Evolutionary conservation across 805 yeast genomes (phyloP).

Genomic region (Candida orba): DNA sequence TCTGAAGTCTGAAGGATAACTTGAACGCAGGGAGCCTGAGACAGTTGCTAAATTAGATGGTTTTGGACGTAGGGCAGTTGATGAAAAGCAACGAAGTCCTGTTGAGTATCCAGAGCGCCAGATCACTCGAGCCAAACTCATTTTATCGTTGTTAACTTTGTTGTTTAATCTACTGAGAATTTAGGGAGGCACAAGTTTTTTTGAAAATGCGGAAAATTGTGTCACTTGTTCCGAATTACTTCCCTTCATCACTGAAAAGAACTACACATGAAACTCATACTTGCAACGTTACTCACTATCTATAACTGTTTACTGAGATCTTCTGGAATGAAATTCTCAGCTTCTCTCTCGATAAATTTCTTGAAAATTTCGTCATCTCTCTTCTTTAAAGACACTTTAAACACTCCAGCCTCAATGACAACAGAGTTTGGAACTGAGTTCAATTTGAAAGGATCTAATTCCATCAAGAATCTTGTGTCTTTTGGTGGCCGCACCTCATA

Average conservation of each 20-base stretch:
- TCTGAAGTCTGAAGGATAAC: constrained; percentile 51
- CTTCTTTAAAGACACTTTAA: constrained; percentile 27
- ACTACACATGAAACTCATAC: no score
- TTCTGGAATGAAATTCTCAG: neutral
- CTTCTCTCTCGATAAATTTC: neutral
- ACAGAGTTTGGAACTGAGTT: constrained; percentile 50
- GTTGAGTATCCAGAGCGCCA: neutral
- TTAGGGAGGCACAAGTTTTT: no score
- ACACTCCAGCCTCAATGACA: constrained; percentile 53
- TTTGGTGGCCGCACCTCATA: constrained; percentile 43
- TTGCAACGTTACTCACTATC: no score
- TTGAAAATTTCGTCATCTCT: constrained; percentile 22
- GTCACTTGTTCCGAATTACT: neutral
- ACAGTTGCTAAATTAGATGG: constrained; percentile 16
- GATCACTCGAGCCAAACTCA: constrained; percentile 2
- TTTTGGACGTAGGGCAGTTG: constrained; percentile 5
- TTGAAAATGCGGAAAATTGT: neutral
- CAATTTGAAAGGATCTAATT: constrained; percentile 41
- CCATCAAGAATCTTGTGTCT: constrained; percentile 29
- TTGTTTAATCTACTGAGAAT: neutral
- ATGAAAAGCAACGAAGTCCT: constrained; percentile 1
- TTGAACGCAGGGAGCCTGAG: constrained; percentile 14
- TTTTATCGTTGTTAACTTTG: neutral
- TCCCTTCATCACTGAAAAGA: no score
- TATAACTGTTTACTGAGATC: no score